Percentiles rank a stretch among this genome's conserved stretches.
These are phyloP conservation scores for Pythium aphanidermatum DNA, from an alignment of 352 stramenopile species.

Conservation along the genomic window DNA sequence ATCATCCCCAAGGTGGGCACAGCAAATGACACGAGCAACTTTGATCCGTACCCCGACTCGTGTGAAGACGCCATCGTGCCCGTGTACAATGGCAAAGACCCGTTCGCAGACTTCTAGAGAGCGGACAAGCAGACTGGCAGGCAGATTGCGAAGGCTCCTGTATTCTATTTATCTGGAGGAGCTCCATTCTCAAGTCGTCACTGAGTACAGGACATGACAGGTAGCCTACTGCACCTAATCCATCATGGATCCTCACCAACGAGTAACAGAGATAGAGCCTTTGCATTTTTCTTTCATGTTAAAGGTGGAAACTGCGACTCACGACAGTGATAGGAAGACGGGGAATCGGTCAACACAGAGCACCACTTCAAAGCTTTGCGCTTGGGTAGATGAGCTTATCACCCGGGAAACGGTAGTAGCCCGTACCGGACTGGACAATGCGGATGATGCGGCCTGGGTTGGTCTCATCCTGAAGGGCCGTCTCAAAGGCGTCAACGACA, in stretches of 20 bases:
- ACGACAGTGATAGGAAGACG: too few relatives aligned
- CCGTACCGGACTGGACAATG: conserved; percentile 38
- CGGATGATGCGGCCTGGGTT: conserved; percentile 56
- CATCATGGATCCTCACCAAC: too few relatives aligned
- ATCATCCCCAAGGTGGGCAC: conserved; percentile 91
- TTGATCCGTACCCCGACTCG: conserved; percentile 95
- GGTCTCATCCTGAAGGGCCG: conserved; percentile 37
- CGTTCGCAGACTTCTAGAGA: conserved; percentile 90
- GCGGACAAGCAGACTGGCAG: background rate
- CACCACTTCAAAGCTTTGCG: conserved; percentile 56
- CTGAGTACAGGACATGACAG: too few relatives aligned
- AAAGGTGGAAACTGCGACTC: too few relatives aligned
- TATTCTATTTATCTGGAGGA: conserved; percentile 26
- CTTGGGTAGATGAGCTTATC: conserved; percentile 67
- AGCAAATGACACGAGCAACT: conserved; percentile 95
- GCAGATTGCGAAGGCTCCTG: conserved; percentile 8
- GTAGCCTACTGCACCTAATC: too few relatives aligned
- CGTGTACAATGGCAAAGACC: conserved; percentile 91
- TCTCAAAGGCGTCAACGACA: conserved; percentile 51
- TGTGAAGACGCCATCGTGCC: conserved; percentile 86
- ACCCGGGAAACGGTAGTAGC: conserved; percentile 61
- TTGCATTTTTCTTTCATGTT: too few relatives aligned
- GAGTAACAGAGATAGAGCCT: too few relatives aligned
- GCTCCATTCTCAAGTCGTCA: too few relatives aligned
- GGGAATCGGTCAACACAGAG: too few relatives aligned